Percentiles rank a stretch among this genome's conserved stretches.
phyloP scores from a whole-genome alignment of 1,284 basidiomycete species.

The Heterobasidion occidentale region DNA sequence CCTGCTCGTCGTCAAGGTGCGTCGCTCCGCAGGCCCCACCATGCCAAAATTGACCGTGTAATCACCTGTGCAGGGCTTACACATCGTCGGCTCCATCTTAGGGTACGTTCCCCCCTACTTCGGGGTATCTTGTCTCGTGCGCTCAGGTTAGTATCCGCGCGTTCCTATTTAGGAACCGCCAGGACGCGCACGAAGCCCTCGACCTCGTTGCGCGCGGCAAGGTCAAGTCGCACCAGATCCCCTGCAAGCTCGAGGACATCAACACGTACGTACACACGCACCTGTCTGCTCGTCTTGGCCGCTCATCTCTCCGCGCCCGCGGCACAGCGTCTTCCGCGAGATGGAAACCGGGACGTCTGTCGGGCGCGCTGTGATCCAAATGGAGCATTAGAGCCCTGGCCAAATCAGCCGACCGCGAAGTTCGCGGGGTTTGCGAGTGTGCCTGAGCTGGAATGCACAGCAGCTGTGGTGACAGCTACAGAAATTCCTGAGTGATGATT shows the following conservation, averaged over 20 bases:
- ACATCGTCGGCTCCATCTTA: slow-evolving; percentile 52
- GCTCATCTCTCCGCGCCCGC: background rate
- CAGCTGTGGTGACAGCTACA: too few relatives aligned
- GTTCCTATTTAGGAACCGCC: slow-evolving; percentile 32
- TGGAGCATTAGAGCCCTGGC: background rate
- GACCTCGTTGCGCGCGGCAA: slow-evolving; percentile 56
- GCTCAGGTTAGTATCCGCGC: background rate
- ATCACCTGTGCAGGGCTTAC: slow-evolving; percentile 29
- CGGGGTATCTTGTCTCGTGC: background rate
- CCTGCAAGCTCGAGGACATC: slow-evolving; percentile 40
- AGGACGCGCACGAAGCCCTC: slow-evolving; percentile 61
- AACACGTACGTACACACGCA: slow-evolving; percentile 27
- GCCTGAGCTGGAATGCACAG: too few relatives aligned
- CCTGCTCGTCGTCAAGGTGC: slow-evolving; percentile 50
- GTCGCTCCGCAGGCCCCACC: background rate
- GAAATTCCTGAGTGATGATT: too few relatives aligned
- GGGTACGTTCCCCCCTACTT: slow-evolving; percentile 29
- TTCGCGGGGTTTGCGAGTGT: too few relatives aligned
- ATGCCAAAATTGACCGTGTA: too few relatives aligned
- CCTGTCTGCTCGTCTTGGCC: background rate
- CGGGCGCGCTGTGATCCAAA: background rate
- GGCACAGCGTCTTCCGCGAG: background rate
- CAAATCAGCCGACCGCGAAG: too few relatives aligned
- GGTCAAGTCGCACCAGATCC: slow-evolving; percentile 45
- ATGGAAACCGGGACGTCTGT: background rate